Base-by-base conservation (phyloP, 2,329 filamentous ascomycete genomes). In the Epicoccum nigrum region DNA sequence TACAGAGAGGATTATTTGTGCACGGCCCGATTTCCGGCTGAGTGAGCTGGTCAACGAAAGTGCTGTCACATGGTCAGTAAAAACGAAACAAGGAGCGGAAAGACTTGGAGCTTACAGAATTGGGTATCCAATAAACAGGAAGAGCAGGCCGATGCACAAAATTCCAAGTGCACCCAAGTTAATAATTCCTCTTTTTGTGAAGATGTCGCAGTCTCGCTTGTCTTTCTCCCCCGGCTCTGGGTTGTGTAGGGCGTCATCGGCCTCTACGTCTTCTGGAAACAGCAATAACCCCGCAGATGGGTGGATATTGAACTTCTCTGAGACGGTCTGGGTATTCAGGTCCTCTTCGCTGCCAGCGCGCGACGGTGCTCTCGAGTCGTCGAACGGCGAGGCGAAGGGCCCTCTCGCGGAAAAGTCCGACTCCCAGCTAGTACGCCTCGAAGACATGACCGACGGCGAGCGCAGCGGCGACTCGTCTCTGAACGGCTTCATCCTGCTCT, bases 211-310 rank as follows among this genome's bases (percentile, higher is more conserved):
- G 57, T 86, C 83, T 37, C 81, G 78, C 42, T 79, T 73, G 32
- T 85, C 79, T 59, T 82, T 83, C 38, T 88, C 86, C 44, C 81
- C 80, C 1, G 85, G 83, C 62, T 87, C 85, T 0, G 87, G 87
- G 61, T 89, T 88, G 67, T 90, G 87, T 55, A 90, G 65, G 57
- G 83, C 86, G 64, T 90, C 87, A 65, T 90, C 87, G 63, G 88
- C 88, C 68, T 90, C 87, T 17, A 88, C 83, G 64, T 89, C 86
- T 67, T 89, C 85, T 0, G 86, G 87, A 60, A 86, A 89, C 16
- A 89, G 73, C 32, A 90, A 68, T 44, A 89, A 72, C 5, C 85
- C 85, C 12, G 85, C 83, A 2, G 84, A 86, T 1, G 87, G 86
- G 67, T 83, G 77, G 45, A 90, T 89, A 65, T 88, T 88, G 71